A percentile compares a stretch with the other conserved stretches of the same genome.
Conservation (phyloP, 2,329 filamentous ascomycete species). For the Ilyonectria sp. region DNA sequence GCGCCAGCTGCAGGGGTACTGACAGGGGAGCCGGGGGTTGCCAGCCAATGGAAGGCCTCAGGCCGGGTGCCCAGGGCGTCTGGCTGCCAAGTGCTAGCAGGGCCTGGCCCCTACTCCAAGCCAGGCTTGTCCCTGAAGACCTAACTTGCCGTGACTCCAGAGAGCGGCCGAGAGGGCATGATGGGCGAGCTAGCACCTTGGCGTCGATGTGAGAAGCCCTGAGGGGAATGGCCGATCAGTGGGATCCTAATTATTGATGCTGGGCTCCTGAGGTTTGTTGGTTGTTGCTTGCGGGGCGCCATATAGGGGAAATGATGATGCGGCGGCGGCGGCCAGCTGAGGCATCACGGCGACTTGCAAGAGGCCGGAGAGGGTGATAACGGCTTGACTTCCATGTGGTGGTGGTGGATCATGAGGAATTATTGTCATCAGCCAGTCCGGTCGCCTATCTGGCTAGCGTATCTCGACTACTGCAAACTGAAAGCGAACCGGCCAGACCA, state of each 20-base stretch:
- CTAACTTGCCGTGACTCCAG: slow-evolving; percentile 10
- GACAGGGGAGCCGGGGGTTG: slow-evolving; percentile 30
- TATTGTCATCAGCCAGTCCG: slow-evolving; percentile 4
- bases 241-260: slow-evolving; percentile 4
- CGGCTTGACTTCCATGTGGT: slow-evolving; percentile 2
- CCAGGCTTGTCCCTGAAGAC: slow-evolving; percentile 15
- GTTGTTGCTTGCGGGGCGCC: background rate
- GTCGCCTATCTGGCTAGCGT: slow-evolving; percentile 16
- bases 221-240: slow-evolving; percentile 3
- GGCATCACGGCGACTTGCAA: background rate
- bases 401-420: slow-evolving; percentile 17
- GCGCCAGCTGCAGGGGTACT: slow-evolving; percentile 45
- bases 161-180: too few species aligned
- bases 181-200: slow-evolving; percentile 3
- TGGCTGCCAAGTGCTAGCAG: slow-evolving; percentile 18
- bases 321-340: slow-evolving; percentile 1
- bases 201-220: background rate
- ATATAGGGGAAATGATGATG: slow-evolving; percentile 15
- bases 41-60: slow-evolving; percentile 30
- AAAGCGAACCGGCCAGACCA: slow-evolving; percentile 13
- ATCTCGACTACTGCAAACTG: background rate
- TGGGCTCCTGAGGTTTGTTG: slow-evolving; percentile 12
- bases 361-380: background rate
- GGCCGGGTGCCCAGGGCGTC: slow-evolving; percentile 7
- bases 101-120: slow-evolving; percentile 8